These are phyloP conservation scores for Alternaria consortialis DNA, from an alignment of 2,329 filamentous ascomycete genomes.

Conservation along the genomic window DNA sequence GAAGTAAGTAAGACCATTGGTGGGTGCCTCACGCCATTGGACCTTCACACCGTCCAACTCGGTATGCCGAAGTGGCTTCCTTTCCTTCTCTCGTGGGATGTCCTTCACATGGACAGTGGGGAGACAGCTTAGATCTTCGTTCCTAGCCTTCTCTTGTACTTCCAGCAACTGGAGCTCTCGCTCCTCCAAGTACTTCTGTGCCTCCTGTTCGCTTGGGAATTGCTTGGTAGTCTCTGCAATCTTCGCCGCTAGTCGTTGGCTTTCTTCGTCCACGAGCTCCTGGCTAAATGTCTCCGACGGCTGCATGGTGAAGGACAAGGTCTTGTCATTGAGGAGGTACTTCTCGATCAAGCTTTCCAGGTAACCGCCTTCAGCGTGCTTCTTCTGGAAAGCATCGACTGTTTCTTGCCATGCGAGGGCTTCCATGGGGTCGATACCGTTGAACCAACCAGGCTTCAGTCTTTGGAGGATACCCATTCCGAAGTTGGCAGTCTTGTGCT, in stretches of 20 bases:
- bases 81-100: conserved; percentile 81
- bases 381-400: conserved; percentile 80
- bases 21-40: conserved; percentile 91
- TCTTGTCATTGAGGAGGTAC: conserved; percentile 87
- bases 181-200: conserved; percentile 74
- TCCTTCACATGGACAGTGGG: conserved; percentile 89
- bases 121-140: conserved; percentile 84
- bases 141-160: conserved; percentile 84
- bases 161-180: conserved; percentile 81
- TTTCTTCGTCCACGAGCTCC: conserved; percentile 80
- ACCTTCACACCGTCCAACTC: conserved; percentile 71
- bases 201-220: conserved; percentile 75
- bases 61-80: conserved; percentile 70
- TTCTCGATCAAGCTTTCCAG: conserved; percentile 86
- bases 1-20: conserved; percentile 96
- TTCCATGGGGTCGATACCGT: conserved; percentile 90
- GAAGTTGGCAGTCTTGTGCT: conserved; percentile 96
- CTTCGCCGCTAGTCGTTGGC: conserved; percentile 74
- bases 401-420: conserved; percentile 91
- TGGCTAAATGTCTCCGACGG: conserved; percentile 79
- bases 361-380: conserved; percentile 79
- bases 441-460: conserved; percentile 93
- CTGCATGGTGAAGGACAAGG: conserved; percentile 92
- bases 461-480: conserved; percentile 90
- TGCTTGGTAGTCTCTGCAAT: conserved; percentile 74